Evolutionary conservation across 257 asterid species (phyloP), one percentile per base, ranked within the genome.

Genomic region (Nicotiana knightiana): DNA sequence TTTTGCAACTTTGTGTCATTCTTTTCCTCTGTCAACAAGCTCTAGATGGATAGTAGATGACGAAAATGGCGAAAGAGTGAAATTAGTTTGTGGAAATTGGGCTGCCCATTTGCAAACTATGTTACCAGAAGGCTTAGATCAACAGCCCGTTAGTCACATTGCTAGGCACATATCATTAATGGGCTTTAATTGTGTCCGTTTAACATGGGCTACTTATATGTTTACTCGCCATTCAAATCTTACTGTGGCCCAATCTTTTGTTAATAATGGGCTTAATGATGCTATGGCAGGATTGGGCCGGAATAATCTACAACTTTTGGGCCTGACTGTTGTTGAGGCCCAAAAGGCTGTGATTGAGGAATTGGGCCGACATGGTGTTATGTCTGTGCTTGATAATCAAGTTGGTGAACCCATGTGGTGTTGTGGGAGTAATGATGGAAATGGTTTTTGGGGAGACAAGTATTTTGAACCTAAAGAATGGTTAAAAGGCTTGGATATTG

Each of bases 371-470:
- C 79, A 81, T 35, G 89, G 91, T 1, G 43, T 91, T 7, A 93
- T 93, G 96, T 88, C 86, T 58, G 89, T 92, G 6, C 94, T 93
- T 13, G 97, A 93, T 81, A 90, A 90, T 83, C 94, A 92, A 16
- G 91, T 93, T 26, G 89, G 97, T 81, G 63, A 78, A 26, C 97
- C 97, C 7, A 83, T 79, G 88, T 93, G 97, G 96, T 92, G 97
- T 58, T 92, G 97, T 24, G 18, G 81, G 12, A 83, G 86, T 55
- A 0, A 81, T 1, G 98, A 93, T 86, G 98, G 96, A 0, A 93
- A 91, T 85, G 97, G 97, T 16, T 92, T 93, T 83, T 93, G 87
- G 53, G 97, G 95, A 9, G 97, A 92, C 21, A n/a, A 51, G 63
- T 83, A 84, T 61, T 93, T 93, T 81, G 93, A 87, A 82, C 87